phyloP scores from a whole-genome alignment of 352 stramenopile species.

The Peronosclerospora sorghi region DNA sequence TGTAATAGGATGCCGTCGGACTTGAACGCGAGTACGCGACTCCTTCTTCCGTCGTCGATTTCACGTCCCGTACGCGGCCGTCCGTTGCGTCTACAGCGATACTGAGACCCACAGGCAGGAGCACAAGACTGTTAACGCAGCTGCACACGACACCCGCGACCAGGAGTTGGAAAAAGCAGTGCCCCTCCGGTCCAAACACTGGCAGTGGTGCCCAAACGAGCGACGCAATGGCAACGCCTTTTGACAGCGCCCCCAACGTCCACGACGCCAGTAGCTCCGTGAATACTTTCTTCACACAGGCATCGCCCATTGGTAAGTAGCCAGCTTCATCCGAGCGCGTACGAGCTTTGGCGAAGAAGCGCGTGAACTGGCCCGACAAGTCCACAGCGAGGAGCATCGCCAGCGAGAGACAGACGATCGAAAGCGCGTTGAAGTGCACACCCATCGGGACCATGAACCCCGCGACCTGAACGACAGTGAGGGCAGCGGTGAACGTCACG shows the following conservation, averaged over 20 bases:
- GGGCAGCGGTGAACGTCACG: conserved; percentile 28
- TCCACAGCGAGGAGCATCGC: conserved; percentile 65
- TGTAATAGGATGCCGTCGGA: conserved; percentile 21
- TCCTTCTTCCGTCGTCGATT: conserved; percentile 29
- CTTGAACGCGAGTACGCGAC: conserved; percentile 24
- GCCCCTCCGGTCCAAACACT: conserved; percentile 28
- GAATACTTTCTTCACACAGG: conserved; percentile 29
- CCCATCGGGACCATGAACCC: conserved; percentile 45
- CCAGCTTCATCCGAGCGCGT: conserved; percentile 13
- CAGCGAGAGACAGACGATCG: conserved; percentile 71
- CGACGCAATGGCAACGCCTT: conserved; percentile 30
- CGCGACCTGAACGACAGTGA: conserved; percentile 49
- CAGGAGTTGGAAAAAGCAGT: conserved; percentile 36
- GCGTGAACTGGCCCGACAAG: conserved; percentile 64
- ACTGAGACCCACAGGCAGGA: conserved; percentile 36
- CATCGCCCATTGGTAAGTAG: conserved; percentile 12
- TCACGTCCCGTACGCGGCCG: conserved; percentile 25
- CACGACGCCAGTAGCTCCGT: conserved; percentile 28
- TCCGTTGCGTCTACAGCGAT: conserved; percentile 30
- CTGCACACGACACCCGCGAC: conserved; percentile 25
- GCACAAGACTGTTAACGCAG: conserved; percentile 22
- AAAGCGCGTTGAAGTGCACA: conserved; percentile 76
- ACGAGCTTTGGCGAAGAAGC: conserved; percentile 44
- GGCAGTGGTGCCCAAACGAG: conserved; percentile 24
- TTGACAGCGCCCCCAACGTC: conserved; percentile 27